Evolutionary conservation across 2,329 filamentous ascomycete species (phyloP).

Genomic region (Sporothrix inflata): DNA sequence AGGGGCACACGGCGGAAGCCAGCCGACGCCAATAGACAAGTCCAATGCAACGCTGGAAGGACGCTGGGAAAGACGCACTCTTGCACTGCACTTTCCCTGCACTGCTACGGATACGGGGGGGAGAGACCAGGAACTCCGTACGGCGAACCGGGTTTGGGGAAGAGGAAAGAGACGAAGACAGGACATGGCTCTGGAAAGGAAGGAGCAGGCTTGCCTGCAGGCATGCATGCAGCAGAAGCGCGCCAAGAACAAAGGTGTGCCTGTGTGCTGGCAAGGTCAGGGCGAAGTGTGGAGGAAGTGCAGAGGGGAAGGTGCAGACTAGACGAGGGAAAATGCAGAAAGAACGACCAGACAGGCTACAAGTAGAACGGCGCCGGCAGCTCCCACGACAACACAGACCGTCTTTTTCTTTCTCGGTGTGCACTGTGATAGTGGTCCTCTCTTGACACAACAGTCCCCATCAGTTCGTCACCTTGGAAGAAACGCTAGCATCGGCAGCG

Average conservation of each 20-base stretch:
- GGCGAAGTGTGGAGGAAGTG: background rate
- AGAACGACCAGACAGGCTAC: no score
- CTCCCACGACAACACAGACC: background rate
- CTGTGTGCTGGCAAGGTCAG: conserved; percentile 5
- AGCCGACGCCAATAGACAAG: conserved; percentile 14
- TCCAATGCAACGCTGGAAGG: conserved; percentile 4
- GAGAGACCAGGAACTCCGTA: background rate
- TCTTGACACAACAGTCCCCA: no score
- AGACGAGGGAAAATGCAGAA: background rate
- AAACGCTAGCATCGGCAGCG: no score
- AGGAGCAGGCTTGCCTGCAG: background rate
- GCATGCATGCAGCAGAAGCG: background rate
- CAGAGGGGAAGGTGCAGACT: background rate
- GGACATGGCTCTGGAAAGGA: conserved; percentile 14
- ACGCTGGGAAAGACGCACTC: background rate
- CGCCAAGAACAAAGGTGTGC: conserved; percentile 14
- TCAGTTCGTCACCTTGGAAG: background rate
- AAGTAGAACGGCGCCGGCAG: background rate
- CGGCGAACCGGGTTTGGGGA: background rate
- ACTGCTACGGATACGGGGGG: background rate
- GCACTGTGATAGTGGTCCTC: background rate
- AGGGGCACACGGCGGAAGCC: background rate
- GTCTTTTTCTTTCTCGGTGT: conserved; percentile 3
- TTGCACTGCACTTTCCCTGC: conserved; percentile 1
- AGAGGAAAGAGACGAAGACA: background rate